Evolutionary conservation across 306 rosid species (phyloP).

Genomic region (Coriaria nepalensis): DNA sequence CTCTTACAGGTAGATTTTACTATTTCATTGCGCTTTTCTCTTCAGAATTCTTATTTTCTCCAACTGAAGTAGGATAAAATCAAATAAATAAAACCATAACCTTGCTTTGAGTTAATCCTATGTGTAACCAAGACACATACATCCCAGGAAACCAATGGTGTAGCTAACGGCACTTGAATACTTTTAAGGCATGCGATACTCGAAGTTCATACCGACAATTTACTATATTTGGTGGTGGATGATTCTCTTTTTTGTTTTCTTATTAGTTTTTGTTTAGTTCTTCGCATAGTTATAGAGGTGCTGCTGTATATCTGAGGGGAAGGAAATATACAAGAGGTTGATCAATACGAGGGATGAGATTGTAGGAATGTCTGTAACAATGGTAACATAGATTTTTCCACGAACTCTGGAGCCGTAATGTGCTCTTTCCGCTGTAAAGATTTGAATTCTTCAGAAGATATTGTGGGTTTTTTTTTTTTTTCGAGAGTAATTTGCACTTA

Average conservation of each 20-base stretch:
- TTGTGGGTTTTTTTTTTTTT: too few species aligned
- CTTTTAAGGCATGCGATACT: slow-evolving; percentile 4
- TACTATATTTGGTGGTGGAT: slow-evolving; percentile 19
- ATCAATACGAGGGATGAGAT: neutral
- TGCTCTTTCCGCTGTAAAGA: too few species aligned
- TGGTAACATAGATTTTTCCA: too few species aligned
- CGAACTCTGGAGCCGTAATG: too few species aligned
- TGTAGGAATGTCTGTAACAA: too few species aligned
- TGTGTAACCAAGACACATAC: slow-evolving; percentile 10
- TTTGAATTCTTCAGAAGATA: too few species aligned
- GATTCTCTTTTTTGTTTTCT: slow-evolving; percentile 15
- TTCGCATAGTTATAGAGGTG: slow-evolving; percentile 24
- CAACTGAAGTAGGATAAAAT: neutral
- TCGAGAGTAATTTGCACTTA: too few species aligned
- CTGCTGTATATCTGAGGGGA: slow-evolving; percentile 29
- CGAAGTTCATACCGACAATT: slow-evolving; percentile 26
- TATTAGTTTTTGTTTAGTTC: slow-evolving; percentile 9
- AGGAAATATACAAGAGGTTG: slow-evolving; percentile 26
- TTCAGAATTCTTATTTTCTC: neutral
- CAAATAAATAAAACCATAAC: neutral
- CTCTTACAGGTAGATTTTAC: slow-evolving; percentile 39
- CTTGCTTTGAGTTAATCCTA: neutral
- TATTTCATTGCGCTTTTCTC: slow-evolving; percentile 1
- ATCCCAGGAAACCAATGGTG: slow-evolving; percentile 47
- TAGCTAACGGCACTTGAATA: slow-evolving; percentile 32